Evolutionary conservation across 331 rosid genomes (phyloP).

Genomic region (Ulmus americana): DNA sequence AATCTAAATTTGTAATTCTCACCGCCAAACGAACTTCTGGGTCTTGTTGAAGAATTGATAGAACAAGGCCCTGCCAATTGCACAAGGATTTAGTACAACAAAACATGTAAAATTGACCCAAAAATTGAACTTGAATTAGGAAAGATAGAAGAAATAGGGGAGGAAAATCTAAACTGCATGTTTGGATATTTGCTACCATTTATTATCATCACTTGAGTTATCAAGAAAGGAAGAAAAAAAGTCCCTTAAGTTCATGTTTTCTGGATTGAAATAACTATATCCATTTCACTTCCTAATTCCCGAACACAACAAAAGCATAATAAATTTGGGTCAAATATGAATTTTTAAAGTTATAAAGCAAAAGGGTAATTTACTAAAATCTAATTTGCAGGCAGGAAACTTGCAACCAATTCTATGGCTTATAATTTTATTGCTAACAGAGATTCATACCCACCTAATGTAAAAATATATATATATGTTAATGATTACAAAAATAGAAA

Average conservation of each 20-base stretch:
- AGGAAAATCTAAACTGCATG: background rate
- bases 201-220: background rate
- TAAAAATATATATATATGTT: no score
- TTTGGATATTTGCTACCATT: no score
- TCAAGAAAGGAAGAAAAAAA: background rate
- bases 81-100: conserved; percentile 11
- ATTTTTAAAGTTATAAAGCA: no score
- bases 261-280: conserved; percentile 1
- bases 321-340: no score
- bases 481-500: no score
- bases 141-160: background rate
- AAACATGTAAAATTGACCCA: background rate
- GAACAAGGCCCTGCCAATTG: conserved; percentile 71
- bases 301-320: no score
- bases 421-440: no score
- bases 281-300: background rate
- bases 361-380: no score
- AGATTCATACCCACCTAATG: no score
- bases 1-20: conserved; percentile 29
- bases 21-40: conserved; percentile 77
- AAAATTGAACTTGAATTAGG: background rate
- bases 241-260: background rate
- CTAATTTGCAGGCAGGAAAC: no score
- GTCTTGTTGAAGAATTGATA: conserved; percentile 72
- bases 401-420: no score